Evolutionary conservation across 2,329 filamentous ascomycete genomes (phyloP).

Genomic region (Akanthomyces muscarius): DNA sequence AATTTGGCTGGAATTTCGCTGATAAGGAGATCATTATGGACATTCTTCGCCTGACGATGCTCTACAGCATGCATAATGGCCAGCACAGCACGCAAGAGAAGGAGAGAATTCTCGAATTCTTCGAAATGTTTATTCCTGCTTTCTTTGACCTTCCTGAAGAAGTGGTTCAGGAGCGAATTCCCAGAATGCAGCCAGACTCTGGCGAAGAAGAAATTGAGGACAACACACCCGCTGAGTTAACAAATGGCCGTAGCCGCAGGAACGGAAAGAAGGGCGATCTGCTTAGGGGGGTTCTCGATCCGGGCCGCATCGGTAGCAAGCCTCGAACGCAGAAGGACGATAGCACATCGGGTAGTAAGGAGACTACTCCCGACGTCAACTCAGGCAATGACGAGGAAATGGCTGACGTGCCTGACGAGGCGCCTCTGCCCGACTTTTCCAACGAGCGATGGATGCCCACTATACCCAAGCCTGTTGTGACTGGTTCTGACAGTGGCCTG

Average conservation of each 20-base stretch:
- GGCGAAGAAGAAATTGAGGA: constrained; percentile 78
- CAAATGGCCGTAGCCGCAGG: constrained; percentile 64
- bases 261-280: constrained; percentile 76
- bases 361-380: constrained; percentile 80
- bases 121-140: constrained; percentile 68
- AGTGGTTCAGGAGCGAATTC: constrained; percentile 61
- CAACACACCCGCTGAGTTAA: constrained; percentile 64
- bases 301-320: constrained; percentile 65
- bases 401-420: constrained; percentile 56
- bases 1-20: constrained; percentile 71
- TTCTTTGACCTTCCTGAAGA: constrained; percentile 76
- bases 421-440: constrained; percentile 56
- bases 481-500: constrained; percentile 43
- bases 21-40: constrained; percentile 66
- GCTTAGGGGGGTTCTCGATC: constrained; percentile 81
- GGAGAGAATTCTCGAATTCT: constrained; percentile 68
- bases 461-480: constrained; percentile 53
- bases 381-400: constrained; percentile 76
- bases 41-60: constrained; percentile 57
- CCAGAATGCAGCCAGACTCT: constrained; percentile 65
- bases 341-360: constrained; percentile 75
- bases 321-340: constrained; percentile 72
- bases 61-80: constrained; percentile 64
- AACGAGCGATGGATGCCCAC: constrained; percentile 63
- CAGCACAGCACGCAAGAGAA: constrained; percentile 70